These are phyloP conservation scores for Solanum ossicruentum DNA, from an alignment of 257 asterid genomes.

Conservation along the genomic window DNA sequence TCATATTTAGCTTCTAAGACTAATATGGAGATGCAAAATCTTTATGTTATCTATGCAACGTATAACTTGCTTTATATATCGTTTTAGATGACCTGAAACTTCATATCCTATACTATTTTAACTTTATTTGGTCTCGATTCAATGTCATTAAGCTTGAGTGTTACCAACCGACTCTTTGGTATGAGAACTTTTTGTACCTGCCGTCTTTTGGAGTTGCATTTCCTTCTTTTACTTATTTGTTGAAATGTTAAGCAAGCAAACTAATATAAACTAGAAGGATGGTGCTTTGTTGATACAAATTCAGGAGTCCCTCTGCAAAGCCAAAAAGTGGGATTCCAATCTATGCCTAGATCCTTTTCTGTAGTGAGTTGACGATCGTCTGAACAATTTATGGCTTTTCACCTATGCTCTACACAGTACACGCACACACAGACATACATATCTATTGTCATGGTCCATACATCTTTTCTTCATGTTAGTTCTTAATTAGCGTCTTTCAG, in stretches of 20 bases:
- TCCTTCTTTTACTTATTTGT: not conserved
- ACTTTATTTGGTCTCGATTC: not conserved
- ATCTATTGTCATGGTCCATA: not conserved
- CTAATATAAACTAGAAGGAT: not conserved
- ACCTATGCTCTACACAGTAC: not conserved
- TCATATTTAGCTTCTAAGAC: not conserved
- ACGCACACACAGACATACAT: not conserved
- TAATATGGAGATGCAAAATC: not conserved
- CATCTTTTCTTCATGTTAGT: not conserved
- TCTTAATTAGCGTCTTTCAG: conserved; percentile 53
- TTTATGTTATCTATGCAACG: not conserved
- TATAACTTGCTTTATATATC: not conserved
- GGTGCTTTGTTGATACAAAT: not conserved
- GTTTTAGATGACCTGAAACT: not conserved
- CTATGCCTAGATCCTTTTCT: not conserved
- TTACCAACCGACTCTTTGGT: not conserved
- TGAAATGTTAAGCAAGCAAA: not conserved
- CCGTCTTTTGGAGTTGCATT: not conserved
- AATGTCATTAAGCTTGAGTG: not conserved
- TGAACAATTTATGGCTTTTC: not conserved
- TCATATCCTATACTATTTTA: not conserved
- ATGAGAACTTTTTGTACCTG: not conserved
- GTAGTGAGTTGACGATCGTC: not conserved
- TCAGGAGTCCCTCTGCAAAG: not conserved
- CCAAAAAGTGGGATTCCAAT: not conserved